Conservation (phyloP, 139 green algal genomes). For the Micromonas pusilla region DNA sequence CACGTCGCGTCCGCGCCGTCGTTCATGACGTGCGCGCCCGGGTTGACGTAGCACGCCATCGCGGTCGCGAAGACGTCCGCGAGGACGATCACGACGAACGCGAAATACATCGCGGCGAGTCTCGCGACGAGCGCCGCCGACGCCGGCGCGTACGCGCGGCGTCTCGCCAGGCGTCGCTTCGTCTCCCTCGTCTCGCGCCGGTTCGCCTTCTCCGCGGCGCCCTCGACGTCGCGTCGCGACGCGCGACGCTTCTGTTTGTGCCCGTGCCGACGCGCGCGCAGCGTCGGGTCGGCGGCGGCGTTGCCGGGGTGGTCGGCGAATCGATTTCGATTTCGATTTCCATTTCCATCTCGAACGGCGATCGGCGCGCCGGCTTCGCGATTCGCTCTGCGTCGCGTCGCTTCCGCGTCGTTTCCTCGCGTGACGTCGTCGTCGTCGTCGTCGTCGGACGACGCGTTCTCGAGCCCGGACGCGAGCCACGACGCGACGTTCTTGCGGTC, state of each 20-base stretch:
- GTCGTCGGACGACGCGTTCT: background rate
- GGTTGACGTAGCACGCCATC: background rate
- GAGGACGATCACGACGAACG: background rate
- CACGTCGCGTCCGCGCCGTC: background rate
- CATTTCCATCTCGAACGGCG: background rate
- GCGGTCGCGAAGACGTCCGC: background rate
- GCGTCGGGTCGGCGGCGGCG: background rate
- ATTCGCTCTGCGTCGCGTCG: background rate
- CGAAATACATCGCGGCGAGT: background rate
- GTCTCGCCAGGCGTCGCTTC: background rate
- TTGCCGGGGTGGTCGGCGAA: background rate
- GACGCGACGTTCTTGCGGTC: background rate
- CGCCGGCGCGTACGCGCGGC: conserved; percentile 4
- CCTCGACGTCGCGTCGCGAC: background rate
- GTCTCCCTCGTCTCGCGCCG: background rate
- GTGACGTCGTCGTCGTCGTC: too few species aligned
- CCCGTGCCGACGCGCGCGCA: background rate
- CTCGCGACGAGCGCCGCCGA: background rate
- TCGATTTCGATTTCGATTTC: background rate
- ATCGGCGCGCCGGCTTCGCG: background rate
- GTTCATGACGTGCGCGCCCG: background rate
- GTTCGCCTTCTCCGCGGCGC: background rate
- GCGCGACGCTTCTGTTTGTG: background rate
- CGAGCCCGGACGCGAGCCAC: background rate
- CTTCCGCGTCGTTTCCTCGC: background rate